Conservation (phyloP, 2,329 filamentous ascomycete genomes). For the Sphaerulina musiva region DNA sequence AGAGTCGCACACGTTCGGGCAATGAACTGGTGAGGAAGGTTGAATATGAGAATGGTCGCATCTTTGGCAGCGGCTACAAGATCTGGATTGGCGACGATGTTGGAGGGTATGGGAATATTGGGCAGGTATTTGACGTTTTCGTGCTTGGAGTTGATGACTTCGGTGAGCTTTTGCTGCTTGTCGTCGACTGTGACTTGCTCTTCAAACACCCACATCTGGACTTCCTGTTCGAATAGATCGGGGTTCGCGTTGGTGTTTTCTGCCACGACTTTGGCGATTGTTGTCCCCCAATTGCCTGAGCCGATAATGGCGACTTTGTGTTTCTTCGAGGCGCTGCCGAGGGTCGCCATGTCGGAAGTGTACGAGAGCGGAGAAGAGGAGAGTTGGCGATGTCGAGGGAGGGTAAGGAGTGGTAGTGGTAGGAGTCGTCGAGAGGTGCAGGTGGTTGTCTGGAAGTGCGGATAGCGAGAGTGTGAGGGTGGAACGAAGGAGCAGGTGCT, state of each 20-base stretch:
- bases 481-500: no score
- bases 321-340: conserved; percentile 56
- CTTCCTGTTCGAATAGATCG: conserved; percentile 75
- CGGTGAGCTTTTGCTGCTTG: conserved; percentile 78
- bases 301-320: conserved; percentile 93
- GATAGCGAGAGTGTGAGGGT: no score
- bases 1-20: conserved; percentile 76
- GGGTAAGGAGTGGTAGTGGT: no score
- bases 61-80: conserved; percentile 72
- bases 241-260: conserved; percentile 78
- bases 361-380: no score
- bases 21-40: conserved; percentile 95
- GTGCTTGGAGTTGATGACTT: conserved; percentile 83
- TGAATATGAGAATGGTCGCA: conserved; percentile 89
- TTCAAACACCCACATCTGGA: conserved; percentile 99
- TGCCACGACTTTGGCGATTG: conserved; percentile 92
- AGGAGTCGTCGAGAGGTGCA: no score
- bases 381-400: no score
- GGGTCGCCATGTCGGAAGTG: conserved; percentile 39
- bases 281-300: conserved; percentile 97
- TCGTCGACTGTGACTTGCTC: conserved; percentile 75
- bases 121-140: conserved; percentile 98
- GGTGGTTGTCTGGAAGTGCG: no score
- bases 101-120: conserved; percentile 72
- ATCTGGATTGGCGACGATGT: conserved; percentile 78